Evolutionary conservation across 2,329 filamentous ascomycete genomes (phyloP).

Genomic region (Aspergillus novofumigatus): DNA sequence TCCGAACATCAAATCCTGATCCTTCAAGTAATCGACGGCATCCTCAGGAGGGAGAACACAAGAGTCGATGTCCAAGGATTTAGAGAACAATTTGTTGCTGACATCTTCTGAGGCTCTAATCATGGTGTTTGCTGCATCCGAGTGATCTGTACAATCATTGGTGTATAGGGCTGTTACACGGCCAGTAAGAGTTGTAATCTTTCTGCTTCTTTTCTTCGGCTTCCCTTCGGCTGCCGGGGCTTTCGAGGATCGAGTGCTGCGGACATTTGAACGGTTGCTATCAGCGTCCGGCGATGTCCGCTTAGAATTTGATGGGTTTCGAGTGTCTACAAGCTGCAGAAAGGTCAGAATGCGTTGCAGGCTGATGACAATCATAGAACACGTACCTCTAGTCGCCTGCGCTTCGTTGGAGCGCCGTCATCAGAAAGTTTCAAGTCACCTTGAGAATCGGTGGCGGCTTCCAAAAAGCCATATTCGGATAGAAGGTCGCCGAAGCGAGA

Average conservation of each 20-base stretch:
- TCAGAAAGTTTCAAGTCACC: conserved; percentile 11
- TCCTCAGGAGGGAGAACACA: conserved; percentile 65
- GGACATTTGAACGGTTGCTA: conserved; percentile 11
- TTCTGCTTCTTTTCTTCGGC: conserved; percentile 60
- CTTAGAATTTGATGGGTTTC: conserved; percentile 10
- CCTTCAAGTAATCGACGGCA: conserved; percentile 61
- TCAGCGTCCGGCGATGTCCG: conserved; percentile 4
- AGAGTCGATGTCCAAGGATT: conserved; percentile 42
- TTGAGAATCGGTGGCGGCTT: conserved; percentile 8
- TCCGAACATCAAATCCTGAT: conserved; percentile 77
- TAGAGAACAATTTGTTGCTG: conserved; percentile 13
- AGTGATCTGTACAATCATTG: conserved; percentile 28
- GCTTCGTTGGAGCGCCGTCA: conserved; percentile 30
- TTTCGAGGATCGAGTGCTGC: conserved; percentile 8
- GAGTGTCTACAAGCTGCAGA: conserved; percentile 23
- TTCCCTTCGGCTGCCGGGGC: conserved; percentile 17
- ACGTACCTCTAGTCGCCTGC: conserved; percentile 36
- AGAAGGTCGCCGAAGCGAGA: conserved; percentile 34
- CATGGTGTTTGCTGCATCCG: conserved; percentile 8
- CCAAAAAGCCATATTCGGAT: conserved; percentile 39
- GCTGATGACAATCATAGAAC: background rate
- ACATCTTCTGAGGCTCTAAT: conserved; percentile 1
- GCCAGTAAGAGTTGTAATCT: conserved; percentile 71
- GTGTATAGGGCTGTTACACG: conserved; percentile 69
- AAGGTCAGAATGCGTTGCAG: conserved; percentile 2